These are phyloP conservation scores for Talaromyces funiculosus DNA, from an alignment of 2,329 filamentous ascomycete genomes.

Conservation along the genomic window DNA sequence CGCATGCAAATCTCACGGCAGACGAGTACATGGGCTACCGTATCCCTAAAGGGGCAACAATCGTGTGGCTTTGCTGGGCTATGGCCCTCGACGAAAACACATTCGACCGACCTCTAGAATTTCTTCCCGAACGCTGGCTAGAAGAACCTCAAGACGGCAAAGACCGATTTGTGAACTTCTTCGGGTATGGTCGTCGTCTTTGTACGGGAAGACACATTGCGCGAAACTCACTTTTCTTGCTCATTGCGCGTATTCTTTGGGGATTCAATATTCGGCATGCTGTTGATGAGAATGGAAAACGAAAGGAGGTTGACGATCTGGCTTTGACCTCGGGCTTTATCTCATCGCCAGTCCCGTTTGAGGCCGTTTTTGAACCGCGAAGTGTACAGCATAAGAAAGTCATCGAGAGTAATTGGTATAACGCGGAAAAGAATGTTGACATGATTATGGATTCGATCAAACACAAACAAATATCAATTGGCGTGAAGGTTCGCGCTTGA, in stretches of 20 bases:
- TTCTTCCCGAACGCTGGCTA: constrained; percentile 37
- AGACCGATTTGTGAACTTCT: constrained; percentile 45
- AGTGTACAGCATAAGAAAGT: constrained; percentile 17
- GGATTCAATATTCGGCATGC: constrained; percentile 19
- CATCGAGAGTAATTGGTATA: constrained; percentile 20
- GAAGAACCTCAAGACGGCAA: constrained; percentile 40
- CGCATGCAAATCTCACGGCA: constrained; percentile 43
- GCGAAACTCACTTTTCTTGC: constrained; percentile 43
- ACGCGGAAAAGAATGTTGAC: constrained; percentile 18
- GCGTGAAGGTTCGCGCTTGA: background rate
- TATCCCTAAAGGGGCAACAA: constrained; percentile 45
- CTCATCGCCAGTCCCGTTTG: constrained; percentile 21
- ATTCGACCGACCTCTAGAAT: constrained; percentile 24
- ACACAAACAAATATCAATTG: background rate
- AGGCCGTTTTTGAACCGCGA: constrained; percentile 23
- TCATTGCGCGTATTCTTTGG: constrained; percentile 53
- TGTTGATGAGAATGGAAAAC: constrained; percentile 19
- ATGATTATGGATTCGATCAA: constrained; percentile 14
- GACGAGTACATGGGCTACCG: constrained; percentile 45
- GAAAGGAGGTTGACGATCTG: constrained; percentile 19
- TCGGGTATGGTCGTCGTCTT: constrained; percentile 53
- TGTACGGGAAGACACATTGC: constrained; percentile 32
- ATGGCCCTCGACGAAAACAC: constrained; percentile 37
- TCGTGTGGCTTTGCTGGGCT: constrained; percentile 41
- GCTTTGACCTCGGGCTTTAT: constrained; percentile 21